These are phyloP conservation scores for Phycomyces nitens DNA, from an alignment of 192 early-diverging fungal genomes.

Conservation along the genomic window DNA sequence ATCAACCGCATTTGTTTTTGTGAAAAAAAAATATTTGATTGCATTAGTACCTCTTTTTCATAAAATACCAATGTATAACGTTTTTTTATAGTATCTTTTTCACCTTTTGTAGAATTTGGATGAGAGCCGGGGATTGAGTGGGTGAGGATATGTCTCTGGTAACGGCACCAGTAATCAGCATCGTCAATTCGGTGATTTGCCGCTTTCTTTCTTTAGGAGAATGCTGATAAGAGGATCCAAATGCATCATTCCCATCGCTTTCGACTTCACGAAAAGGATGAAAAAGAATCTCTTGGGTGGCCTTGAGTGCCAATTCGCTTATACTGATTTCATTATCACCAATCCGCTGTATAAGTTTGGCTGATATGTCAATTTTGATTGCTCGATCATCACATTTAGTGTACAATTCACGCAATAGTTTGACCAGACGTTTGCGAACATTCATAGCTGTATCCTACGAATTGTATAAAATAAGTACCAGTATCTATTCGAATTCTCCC, in stretches of 20 bases:
- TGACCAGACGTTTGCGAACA: constrained; percentile 86
- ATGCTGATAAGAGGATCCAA: constrained; percentile 12
- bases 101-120: constrained; percentile 20
- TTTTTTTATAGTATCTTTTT: not conserved
- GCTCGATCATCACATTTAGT: constrained; percentile 38
- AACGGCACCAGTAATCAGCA: constrained; percentile 12
- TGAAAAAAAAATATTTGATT: too few species aligned
- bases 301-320: constrained; percentile 65
- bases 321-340: constrained; percentile 60
- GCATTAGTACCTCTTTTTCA: too few species aligned
- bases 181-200: constrained; percentile 11
- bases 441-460: constrained; percentile 83
- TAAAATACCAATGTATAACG: too few species aligned
- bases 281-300: constrained; percentile 73
- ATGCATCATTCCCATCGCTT: constrained; percentile 8
- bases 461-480: not conserved
- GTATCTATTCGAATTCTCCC: too few species aligned
- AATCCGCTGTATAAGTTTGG: constrained; percentile 66
- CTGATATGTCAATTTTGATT: constrained; percentile 63
- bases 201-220: constrained; percentile 5
- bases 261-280: constrained; percentile 39
- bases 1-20: constrained; percentile 29
- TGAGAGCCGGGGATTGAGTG: constrained; percentile 34
- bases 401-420: constrained; percentile 75
- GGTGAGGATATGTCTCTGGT: constrained; percentile 1